Percentiles rank a stretch among this genome's conserved stretches.
Conservation (phyloP, 2,329 filamentous ascomycete species). For the Coniella lustricola region DNA sequence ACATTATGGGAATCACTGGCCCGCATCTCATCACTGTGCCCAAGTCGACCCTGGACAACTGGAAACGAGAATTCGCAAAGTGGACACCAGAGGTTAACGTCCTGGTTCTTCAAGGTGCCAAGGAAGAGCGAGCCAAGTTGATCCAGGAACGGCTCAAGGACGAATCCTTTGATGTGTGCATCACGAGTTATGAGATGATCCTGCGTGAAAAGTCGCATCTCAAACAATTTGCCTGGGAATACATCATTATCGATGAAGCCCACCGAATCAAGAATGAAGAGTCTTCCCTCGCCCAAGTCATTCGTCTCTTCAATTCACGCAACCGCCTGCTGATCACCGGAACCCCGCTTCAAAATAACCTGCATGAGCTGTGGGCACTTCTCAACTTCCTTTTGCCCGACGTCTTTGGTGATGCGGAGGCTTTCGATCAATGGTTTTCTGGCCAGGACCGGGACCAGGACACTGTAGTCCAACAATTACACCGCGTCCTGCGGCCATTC, state of each 20-base stretch:
- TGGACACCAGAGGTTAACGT: slow-evolving; percentile 98
- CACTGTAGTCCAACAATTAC: slow-evolving; percentile 89
- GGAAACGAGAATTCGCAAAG: slow-evolving; percentile 86
- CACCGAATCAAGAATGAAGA: slow-evolving; percentile 99
- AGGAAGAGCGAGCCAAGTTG: slow-evolving; percentile 81
- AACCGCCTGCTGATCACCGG: slow-evolving; percentile 94
- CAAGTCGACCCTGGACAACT: slow-evolving; percentile 97
- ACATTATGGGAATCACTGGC: slow-evolving; percentile 80
- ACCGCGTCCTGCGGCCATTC: slow-evolving; percentile 88
- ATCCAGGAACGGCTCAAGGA: slow-evolving; percentile 89
- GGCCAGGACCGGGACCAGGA: slow-evolving; percentile 86
- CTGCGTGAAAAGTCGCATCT: slow-evolving; percentile 88
- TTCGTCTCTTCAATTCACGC: slow-evolving; percentile 90
- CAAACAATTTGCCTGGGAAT: slow-evolving; percentile 99
- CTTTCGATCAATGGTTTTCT: slow-evolving; percentile 98
- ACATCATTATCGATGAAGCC: slow-evolving; percentile 97
- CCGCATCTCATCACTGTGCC: slow-evolving; percentile 89
- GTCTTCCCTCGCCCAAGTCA: slow-evolving; percentile 92
- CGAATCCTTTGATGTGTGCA: slow-evolving; percentile 94
- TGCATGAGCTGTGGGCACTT: slow-evolving; percentile 95
- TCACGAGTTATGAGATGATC: slow-evolving; percentile 99
- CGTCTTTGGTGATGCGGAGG: slow-evolving; percentile 92
- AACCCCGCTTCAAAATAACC: slow-evolving; percentile 93
- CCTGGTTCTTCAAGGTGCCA: slow-evolving; percentile 86
- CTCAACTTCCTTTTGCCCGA: slow-evolving; percentile 97